These are phyloP conservation scores for Fusarium pseudograminearum DNA, from an alignment of 2,329 filamentous ascomycete species.

Conservation along the genomic window DNA sequence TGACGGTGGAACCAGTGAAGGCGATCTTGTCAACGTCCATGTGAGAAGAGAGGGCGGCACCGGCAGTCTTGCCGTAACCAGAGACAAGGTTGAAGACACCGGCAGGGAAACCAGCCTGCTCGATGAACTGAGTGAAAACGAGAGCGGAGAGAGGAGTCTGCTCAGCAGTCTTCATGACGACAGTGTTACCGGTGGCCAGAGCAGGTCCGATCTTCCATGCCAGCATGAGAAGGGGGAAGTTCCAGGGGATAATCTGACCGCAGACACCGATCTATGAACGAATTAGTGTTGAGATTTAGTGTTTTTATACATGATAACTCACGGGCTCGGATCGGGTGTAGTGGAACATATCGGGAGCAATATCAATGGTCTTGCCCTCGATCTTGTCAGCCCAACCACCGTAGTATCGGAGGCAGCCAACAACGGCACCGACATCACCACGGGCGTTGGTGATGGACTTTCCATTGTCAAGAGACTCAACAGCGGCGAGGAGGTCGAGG, in stretches of 20 bases:
- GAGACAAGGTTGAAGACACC: conserved; percentile 83
- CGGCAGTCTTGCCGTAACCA: conserved; percentile 82
- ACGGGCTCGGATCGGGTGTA: conserved; percentile 83
- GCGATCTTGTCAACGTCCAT: conserved; percentile 87
- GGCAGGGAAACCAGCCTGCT: conserved; percentile 82
- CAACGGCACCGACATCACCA: conserved; percentile 76
- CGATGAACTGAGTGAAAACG: conserved; percentile 72
- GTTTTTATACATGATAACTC: conserved; percentile 46
- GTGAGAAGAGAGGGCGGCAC: conserved; percentile 80
- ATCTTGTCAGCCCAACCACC: conserved; percentile 95
- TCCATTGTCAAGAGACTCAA: conserved; percentile 90
- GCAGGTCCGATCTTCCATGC: conserved; percentile 86
- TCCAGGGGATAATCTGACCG: conserved; percentile 91
- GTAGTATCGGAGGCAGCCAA: conserved; percentile 77
- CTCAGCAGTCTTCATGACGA: conserved; percentile 81
- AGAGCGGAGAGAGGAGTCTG: conserved; percentile 80
- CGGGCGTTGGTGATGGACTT: conserved; percentile 83
- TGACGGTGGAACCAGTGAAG: conserved; percentile 81
- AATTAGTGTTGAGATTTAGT: conserved; percentile 23
- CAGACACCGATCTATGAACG: conserved; percentile 72
- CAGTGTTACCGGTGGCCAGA: conserved; percentile 76
- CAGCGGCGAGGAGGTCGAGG: conserved; percentile 77
- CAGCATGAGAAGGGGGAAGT: conserved; percentile 85
- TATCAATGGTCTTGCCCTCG: conserved; percentile 86
- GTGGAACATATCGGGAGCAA: conserved; percentile 81